Base-by-base conservation (phyloP, 1,139 yeast genomes). In the Sugiyamaella japonica region DNA sequence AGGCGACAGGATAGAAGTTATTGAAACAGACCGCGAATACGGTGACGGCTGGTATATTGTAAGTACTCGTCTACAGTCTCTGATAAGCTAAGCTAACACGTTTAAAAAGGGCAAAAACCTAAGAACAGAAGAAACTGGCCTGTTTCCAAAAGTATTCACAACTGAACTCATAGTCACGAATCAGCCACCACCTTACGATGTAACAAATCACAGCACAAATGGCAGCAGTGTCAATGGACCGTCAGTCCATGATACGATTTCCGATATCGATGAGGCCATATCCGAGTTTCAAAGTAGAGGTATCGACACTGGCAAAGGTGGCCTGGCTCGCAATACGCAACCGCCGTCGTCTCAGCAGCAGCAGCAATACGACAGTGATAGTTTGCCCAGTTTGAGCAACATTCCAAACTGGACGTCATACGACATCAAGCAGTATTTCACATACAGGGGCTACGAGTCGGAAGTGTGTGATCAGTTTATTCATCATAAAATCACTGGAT, bases 31-130 rank as follows among this genome's bases (percentile, higher is more conserved):
- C 71, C 81, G 85, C 59, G 97, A 89, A 65, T 93, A 87, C 70
- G 87, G 89, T 62, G 99, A 93, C 70, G 98, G 98, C n/a, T 93
- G 99, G 99, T 93, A 85, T 66, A 81, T 81, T 61, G 77, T 66
- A 64, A 48, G 72, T 61, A 23, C 6, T 5, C n/a, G 6, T 20
- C 25, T 20, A 20, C 25, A 20, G 25, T 20, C 25, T 20, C 25
- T 20, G 25, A 20, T 6, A 20, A 20, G 25, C 25, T 20, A 20
- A 20, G 6, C 51, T 48, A 49, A 40, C 46, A 23, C 15, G 34
- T 12, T 28, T 9, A 1, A 1, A n/a, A 20, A 52, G 50, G 97
- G 98, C 8, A 84, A 85, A 59, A 90, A 91, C 63, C 69, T 88
- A 53, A 68, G 79, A 48, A 84, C 91, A 0, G 80, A 81, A 50